Conservation (phyloP, 352 stramenopile genomes). For the Blastocystis sp. region DNA sequence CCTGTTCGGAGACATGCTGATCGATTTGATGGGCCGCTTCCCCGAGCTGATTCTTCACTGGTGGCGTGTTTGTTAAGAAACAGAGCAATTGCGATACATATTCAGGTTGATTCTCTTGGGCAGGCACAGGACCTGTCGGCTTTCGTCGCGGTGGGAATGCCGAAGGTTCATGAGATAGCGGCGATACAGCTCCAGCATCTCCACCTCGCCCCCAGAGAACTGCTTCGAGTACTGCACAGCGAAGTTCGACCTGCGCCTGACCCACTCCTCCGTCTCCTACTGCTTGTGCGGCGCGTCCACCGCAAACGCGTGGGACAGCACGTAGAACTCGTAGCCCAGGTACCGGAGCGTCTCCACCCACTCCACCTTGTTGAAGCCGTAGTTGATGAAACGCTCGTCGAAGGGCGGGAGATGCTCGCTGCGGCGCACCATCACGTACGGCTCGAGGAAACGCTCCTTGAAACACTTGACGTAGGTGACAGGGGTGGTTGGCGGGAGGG, state of each 20-base stretch:
- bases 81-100: not conserved
- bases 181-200: not conserved
- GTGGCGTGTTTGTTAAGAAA: constrained; percentile 38
- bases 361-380: constrained; percentile 20
- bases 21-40: constrained; percentile 69
- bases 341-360: constrained; percentile 6
- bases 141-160: not conserved
- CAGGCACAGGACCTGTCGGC: not conserved
- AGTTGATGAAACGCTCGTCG: constrained; percentile 4
- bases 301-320: constrained; percentile 5
- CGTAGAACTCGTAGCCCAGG: not conserved
- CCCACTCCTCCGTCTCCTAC: not conserved
- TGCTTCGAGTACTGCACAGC: not conserved
- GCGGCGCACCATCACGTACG: not conserved
- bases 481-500: not conserved
- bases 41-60: constrained; percentile 69
- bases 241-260: not conserved
- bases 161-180: not conserved
- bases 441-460: not conserved
- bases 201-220: not conserved
- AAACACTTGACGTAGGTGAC: not conserved
- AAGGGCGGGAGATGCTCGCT: not conserved
- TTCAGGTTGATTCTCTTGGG: not conserved
- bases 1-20: constrained; percentile 72
- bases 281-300: not conserved